Conservation (phyloP, 1,139 yeast genomes). For the Geotrichum phurueaensis region DNA sequence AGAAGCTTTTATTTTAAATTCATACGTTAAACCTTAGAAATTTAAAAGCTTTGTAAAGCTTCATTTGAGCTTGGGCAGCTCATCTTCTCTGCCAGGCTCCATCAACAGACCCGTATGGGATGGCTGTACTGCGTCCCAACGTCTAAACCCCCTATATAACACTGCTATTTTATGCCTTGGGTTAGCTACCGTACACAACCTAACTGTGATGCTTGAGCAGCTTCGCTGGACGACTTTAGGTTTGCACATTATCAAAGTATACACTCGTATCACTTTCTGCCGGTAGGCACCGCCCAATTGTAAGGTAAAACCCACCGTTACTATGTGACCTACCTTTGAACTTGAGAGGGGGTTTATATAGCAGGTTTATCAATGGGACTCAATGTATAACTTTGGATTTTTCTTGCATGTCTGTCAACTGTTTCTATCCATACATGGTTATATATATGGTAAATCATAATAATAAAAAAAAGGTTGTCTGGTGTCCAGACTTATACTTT, state of each 20-base stretch:
- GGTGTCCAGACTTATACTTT: not conserved
- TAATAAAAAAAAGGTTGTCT: not conserved
- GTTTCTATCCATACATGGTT: not conserved
- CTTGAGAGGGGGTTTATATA: not conserved
- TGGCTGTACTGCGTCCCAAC: not conserved
- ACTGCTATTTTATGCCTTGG: not conserved
- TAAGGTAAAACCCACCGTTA: not conserved
- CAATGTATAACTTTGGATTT: not conserved
- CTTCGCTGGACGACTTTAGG: not conserved
- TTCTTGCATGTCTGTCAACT: not conserved
- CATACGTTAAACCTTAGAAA: not conserved
- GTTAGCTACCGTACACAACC: not conserved
- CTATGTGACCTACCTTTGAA: not conserved
- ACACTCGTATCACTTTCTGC: not conserved
- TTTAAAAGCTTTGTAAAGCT: not conserved
- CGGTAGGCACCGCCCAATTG: not conserved
- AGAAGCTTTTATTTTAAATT: not conserved
- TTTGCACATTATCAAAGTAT: not conserved
- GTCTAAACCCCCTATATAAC: not conserved
- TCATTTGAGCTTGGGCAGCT: not conserved
- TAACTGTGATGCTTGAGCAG: not conserved
- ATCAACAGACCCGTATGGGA: not conserved
- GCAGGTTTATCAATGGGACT: not conserved
- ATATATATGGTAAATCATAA: not conserved
- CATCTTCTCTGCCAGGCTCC: not conserved